Base-by-base conservation (phyloP, 1,284 basidiomycete genomes). In the Schizophyllum amplum region DNA sequence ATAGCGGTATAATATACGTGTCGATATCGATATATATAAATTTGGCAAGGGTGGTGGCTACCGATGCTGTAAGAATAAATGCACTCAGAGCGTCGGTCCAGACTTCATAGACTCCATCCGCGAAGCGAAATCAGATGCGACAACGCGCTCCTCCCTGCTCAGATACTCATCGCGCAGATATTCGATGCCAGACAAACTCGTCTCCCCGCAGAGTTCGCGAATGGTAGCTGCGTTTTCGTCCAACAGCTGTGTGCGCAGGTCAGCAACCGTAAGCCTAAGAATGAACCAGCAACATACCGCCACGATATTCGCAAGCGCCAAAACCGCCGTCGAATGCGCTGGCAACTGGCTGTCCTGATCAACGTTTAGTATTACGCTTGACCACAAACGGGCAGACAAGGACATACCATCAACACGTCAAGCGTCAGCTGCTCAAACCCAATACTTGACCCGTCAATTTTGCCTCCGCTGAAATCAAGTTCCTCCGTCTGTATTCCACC, bases 301-400 rank as follows among this genome's bases (percentile, higher is more conserved):
- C 13, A 76, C 66, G 17, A 74, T 65, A 42, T 65, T 69, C 2
- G 71, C 71, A 17, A 76, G 64, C 4, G 73, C 72, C 21, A 75
- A 65, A 15, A 75, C 65, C 15, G 73, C 73, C 11, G 74, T 73
- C 2, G 73, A 72, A 62, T 76, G 72, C 1, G 70, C 69, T 15
- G 74, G 72, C 55, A 76, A 55, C 60, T 75, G 73, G 23, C 69
- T 68, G 57, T 76, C 68, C 72, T 74, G 54, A n/a, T 33, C 17
- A 52, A 24, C 24, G 7, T 51, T 20, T 33, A 24, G 55, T 51
- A 17, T 24, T 4, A 23, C 22, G n/a, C 52, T 7, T 24, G 25
- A 13, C 54, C 47, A 13, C 2, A 21, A 42, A 21, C 3, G 52
- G 13, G 24, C n/a, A 22, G 33, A 51, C n/a, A 13, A 1, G 11